phyloP scores from a whole-genome alignment of 805 yeast species.

The Scheffersomyces ergatensis region DNA sequence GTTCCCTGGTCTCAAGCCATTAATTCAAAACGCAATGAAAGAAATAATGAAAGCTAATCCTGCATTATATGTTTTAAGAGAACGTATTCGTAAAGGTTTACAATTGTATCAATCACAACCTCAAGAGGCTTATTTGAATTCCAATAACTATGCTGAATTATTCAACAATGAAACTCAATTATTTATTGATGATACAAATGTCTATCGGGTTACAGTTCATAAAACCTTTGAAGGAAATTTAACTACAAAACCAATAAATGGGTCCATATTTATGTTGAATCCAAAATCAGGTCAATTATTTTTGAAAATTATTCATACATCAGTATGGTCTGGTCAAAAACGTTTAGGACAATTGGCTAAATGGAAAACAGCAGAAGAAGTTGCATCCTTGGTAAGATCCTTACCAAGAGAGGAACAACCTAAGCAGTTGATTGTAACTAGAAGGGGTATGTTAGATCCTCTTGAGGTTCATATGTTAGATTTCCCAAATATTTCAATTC shows the following conservation, averaged over 20 bases:
- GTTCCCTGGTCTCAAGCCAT: constrained; percentile 92
- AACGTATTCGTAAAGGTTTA: constrained; percentile 88
- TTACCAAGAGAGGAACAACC: constrained; percentile 94
- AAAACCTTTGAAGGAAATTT: constrained; percentile 90
- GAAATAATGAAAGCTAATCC: constrained; percentile 95
- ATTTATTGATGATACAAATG: constrained; percentile 91
- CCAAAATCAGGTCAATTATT: constrained; percentile 90
- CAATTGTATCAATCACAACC: constrained; percentile 93
- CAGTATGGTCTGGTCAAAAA: constrained; percentile 97
- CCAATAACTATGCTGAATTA: constrained; percentile 85
- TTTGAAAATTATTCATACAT: constrained; percentile 85
- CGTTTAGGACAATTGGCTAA: constrained; percentile 90
- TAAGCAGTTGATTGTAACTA: constrained; percentile 81
- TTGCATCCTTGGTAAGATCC: constrained; percentile 84
- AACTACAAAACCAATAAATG: constrained; percentile 90
- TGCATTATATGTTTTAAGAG: constrained; percentile 85
- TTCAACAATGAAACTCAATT: constrained; percentile 81
- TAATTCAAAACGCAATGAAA: constrained; percentile 87
- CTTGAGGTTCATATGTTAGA: constrained; percentile 95
- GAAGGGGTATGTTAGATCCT: constrained; percentile 92
- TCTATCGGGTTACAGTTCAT: constrained; percentile 88
- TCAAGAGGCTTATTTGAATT: constrained; percentile 85
- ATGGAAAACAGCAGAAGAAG: constrained; percentile 99
- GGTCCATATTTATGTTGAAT: constrained; percentile 84
- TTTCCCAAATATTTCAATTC: constrained; percentile 85